Base-by-base conservation (phyloP, 148 eudicot species). In the Vaccinium macrocarpon region DNA sequence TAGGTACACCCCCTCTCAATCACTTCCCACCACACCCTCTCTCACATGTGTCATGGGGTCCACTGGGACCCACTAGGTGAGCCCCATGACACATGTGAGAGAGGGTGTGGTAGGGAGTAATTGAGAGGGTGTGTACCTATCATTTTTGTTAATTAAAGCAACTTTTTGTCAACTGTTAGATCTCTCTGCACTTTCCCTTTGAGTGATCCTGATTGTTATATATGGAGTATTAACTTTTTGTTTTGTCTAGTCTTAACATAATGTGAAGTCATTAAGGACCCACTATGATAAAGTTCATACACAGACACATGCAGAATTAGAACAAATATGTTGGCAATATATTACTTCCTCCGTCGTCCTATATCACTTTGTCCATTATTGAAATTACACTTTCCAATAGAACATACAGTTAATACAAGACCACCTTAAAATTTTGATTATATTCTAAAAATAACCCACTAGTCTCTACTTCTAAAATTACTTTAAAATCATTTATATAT, bases 111-210 rank as follows among this genome's bases (percentile, higher is more conserved):
- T n/a, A n/a, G n/a, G n/a, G n/a, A n/a, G n/a, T n/a, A n/a, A n/a
- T n/a, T n/a, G n/a, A n/a, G n/a, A n/a, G n/a, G n/a, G n/a, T n/a
- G n/a, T n/a, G n/a, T n/a, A n/a, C n/a, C n/a, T n/a, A n/a, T n/a
- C n/a, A n/a, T n/a, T n/a, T n/a, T n/a, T n/a, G n/a, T 52, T 49
- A 50, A 42, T 78, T 19, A 78, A 52, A 52, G 50, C 27, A 32
- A 32, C 35, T 27, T 78, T 78, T 78, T 52, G 80, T 78, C 80
- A 78, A 52, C 80, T 78, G 6, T 15, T 53, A 32, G 3, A 32
- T 32, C 27, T 42, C 81, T 79, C 64, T 55, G 25, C 81, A 14
- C 66, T 78, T 48, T 78, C n/a, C 81, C 49, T 55, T 79, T 79
- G 46, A 29, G 49, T 53, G 25, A 52, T 27, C 27, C 73, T 25